A percentile compares a stretch with the other conserved stretches of the same genome.
Evolutionary conservation across 345 rosid genomes (phyloP).

Genomic region (Dovyalis caffra): DNA sequence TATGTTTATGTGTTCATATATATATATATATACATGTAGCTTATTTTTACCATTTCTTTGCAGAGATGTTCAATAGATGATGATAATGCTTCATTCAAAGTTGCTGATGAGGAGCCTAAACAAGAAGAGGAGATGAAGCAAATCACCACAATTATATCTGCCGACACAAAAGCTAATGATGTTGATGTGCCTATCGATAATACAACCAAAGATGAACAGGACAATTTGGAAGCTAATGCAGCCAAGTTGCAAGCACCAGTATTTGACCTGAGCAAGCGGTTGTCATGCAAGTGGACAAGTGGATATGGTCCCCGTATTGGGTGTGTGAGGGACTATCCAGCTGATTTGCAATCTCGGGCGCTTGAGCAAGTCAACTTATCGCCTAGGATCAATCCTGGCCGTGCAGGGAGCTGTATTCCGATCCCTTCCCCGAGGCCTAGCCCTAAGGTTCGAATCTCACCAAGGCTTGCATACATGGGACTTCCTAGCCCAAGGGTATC

Average conservation of each 20-base stretch:
- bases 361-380: slow-evolving; percentile 65
- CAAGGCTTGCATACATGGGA: slow-evolving; percentile 56
- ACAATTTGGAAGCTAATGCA: slow-evolving; percentile 13
- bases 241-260: slow-evolving; percentile 31
- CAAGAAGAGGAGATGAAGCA: slow-evolving; percentile 11
- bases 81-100: slow-evolving; percentile 22
- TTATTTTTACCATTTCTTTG: not conserved
- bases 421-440: slow-evolving; percentile 52
- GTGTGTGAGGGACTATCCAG: slow-evolving; percentile 71
- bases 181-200: not conserved
- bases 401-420: slow-evolving; percentile 23
- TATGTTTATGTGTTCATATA: not conserved
- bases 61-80: slow-evolving; percentile 26
- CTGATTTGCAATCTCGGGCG: slow-evolving; percentile 52
- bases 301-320: slow-evolving; percentile 74
- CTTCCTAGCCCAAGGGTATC: slow-evolving; percentile 43
- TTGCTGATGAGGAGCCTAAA: slow-evolving; percentile 19
- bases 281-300: slow-evolving; percentile 72
- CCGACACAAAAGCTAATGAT: not conserved
- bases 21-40: no score
- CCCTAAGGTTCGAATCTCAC: slow-evolving; percentile 41
- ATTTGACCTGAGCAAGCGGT: slow-evolving; percentile 39
- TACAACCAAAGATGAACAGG: not conserved
- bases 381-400: slow-evolving; percentile 39
- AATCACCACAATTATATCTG: not conserved